Conservation (phyloP, 2,329 filamentous ascomycete species). For the Fusarium floridanum region DNA sequence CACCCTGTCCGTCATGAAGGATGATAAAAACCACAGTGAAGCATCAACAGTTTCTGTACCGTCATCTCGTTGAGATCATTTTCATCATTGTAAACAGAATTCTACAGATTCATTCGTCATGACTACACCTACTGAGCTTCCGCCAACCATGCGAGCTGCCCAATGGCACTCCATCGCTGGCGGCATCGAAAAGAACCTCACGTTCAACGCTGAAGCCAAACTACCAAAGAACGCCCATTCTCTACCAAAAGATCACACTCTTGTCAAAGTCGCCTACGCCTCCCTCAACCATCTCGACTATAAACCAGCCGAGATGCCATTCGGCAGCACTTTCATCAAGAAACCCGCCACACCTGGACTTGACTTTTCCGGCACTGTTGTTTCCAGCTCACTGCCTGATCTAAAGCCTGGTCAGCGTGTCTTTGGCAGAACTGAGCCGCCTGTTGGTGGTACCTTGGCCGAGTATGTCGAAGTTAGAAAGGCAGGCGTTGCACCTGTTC, state of each 20-base stretch:
- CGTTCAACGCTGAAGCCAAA: background rate
- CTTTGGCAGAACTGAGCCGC: slow-evolving; percentile 28
- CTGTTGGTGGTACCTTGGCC: slow-evolving; percentile 17
- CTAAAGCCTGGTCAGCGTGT: slow-evolving; percentile 20
- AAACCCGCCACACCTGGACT: slow-evolving; percentile 33
- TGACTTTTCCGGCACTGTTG: slow-evolving; percentile 36
- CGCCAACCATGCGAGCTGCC: slow-evolving; percentile 29
- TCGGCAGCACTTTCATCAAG: slow-evolving; percentile 8
- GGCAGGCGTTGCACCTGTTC: slow-evolving; percentile 6
- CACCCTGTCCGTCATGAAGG: background rate
- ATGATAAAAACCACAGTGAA: background rate
- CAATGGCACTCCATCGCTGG: slow-evolving; percentile 35
- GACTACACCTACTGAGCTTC: slow-evolving; percentile 18
- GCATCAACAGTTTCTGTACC: too few relatives aligned
- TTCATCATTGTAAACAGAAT: background rate
- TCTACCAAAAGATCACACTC: slow-evolving; percentile 11
- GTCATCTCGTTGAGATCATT: background rate
- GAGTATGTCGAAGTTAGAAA: slow-evolving; percentile 33
- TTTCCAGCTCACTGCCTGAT: background rate
- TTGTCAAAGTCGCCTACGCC: slow-evolving; percentile 35
- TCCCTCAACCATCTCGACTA: slow-evolving; percentile 42
- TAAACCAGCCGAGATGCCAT: slow-evolving; percentile 35
- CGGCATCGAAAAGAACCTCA: slow-evolving; percentile 37
- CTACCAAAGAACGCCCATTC: slow-evolving; percentile 11
- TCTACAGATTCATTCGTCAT: slow-evolving; percentile 11